Percentiles rank a stretch among this genome's conserved stretches.
Conservation (phyloP, 2,329 filamentous ascomycete species). For the Leptographium wingfieldii region DNA sequence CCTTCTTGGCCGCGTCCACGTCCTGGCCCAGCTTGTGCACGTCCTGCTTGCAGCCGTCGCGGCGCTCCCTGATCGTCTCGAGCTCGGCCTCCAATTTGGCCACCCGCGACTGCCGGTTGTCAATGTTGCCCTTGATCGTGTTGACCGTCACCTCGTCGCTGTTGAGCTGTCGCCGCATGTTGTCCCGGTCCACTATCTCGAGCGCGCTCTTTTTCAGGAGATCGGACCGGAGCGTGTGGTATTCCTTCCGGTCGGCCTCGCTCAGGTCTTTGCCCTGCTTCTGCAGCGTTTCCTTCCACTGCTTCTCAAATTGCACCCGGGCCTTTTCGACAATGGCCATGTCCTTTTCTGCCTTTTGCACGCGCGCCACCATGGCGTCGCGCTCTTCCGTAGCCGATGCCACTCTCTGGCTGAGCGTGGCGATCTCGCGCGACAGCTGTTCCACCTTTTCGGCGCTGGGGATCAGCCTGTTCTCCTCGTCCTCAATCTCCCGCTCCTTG, state of each 20-base stretch:
- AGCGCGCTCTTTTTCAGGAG: slow-evolving; percentile 71
- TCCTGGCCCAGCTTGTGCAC: slow-evolving; percentile 60
- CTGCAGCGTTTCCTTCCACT: slow-evolving; percentile 74
- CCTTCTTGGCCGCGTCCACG: slow-evolving; percentile 81
- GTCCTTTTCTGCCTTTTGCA: slow-evolving; percentile 67
- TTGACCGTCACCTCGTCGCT: slow-evolving; percentile 86
- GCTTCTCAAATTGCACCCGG: slow-evolving; percentile 73
- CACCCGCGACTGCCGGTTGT: slow-evolving; percentile 60
- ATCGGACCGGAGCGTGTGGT: slow-evolving; percentile 71
- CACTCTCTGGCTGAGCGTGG: slow-evolving; percentile 54
- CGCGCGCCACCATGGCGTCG: slow-evolving; percentile 53
- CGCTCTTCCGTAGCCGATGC: slow-evolving; percentile 63
- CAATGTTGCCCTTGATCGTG: slow-evolving; percentile 78
- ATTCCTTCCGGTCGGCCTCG: slow-evolving; percentile 78
- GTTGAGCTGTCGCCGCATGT: slow-evolving; percentile 77
- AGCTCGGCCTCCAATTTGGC: slow-evolving; percentile 65
- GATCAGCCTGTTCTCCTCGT: slow-evolving; percentile 71
- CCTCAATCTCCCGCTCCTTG: slow-evolving; percentile 79
- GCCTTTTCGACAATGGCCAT: slow-evolving; percentile 79
- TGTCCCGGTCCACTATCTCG: slow-evolving; percentile 73
- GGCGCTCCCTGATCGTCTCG: slow-evolving; percentile 54
- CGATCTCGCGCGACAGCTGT: slow-evolving; percentile 59
- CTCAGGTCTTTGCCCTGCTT: slow-evolving; percentile 79
- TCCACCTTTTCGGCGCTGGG: slow-evolving; percentile 88
- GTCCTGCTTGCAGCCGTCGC: slow-evolving; percentile 44